These are phyloP conservation scores for Cylindricascospora bacillispora DNA, from an alignment of 1,139 yeast genomes.

Conservation along the genomic window DNA sequence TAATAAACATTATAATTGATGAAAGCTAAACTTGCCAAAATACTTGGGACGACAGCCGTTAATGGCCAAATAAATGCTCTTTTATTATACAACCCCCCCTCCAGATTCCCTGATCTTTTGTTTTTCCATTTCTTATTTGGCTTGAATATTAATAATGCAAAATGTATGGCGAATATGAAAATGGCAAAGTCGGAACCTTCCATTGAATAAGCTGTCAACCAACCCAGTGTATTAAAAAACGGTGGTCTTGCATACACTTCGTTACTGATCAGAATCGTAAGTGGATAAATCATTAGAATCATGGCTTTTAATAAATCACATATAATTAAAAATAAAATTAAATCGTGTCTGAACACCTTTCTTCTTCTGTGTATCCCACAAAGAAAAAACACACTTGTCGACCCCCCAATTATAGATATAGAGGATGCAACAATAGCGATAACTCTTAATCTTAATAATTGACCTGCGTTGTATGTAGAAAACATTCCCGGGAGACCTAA, in stretches of 20 bases:
- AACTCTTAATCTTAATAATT: slow-evolving; percentile 30
- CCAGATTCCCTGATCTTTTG: slow-evolving; percentile 33
- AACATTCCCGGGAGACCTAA: slow-evolving; percentile 25
- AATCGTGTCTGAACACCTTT: slow-evolving; percentile 56
- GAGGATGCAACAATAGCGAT: slow-evolving; percentile 47
- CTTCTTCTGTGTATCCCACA: slow-evolving; percentile 50
- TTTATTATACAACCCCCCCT: slow-evolving; percentile 63
- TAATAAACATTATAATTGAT: slow-evolving; percentile 27
- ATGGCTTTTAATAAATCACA: slow-evolving; percentile 70
- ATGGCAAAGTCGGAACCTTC: slow-evolving; percentile 88
- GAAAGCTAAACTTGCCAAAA: slow-evolving; percentile 67
- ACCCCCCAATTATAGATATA: slow-evolving; percentile 43
- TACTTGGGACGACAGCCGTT: slow-evolving; percentile 48
- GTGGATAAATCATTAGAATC: slow-evolving; percentile 59
- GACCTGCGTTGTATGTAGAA: slow-evolving; percentile 15
- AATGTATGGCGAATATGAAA: slow-evolving; percentile 70
- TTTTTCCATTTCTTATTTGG: slow-evolving; percentile 41
- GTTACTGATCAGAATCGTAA: slow-evolving; percentile 32
- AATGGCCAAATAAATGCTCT: slow-evolving; percentile 48
- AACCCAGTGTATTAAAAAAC: slow-evolving; percentile 68
- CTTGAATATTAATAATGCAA: slow-evolving; percentile 58
- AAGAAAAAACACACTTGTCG: slow-evolving; percentile 41
- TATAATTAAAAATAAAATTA: slow-evolving; percentile 51
- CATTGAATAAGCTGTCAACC: slow-evolving; percentile 68
- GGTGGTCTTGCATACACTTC: slow-evolving; percentile 39